Percentiles rank a stretch among this genome's conserved stretches.
These are phyloP conservation scores for Trichoderma brevicompactum DNA, from an alignment of 2,329 filamentous ascomycete genomes.

Conservation along the genomic window DNA sequence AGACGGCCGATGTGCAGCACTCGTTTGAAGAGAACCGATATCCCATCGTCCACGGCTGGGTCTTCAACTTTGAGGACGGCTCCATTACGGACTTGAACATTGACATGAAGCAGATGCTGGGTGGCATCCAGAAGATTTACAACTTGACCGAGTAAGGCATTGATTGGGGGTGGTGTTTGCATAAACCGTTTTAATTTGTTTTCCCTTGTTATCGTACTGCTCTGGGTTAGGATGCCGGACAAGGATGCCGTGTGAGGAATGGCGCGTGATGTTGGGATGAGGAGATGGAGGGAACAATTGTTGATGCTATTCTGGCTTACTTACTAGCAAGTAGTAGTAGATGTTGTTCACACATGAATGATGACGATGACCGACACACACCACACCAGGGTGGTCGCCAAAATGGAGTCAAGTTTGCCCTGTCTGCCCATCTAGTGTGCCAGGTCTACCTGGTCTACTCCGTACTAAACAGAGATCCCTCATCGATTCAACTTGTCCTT, in stretches of 20 bases:
- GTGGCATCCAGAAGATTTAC: conserved; percentile 67
- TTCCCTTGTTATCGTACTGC: not conserved
- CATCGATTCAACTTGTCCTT: not conserved
- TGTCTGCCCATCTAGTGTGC: not conserved
- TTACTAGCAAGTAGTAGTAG: not conserved
- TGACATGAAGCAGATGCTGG: conserved; percentile 61
- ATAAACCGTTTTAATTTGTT: not conserved
- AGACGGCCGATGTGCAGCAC: conserved; percentile 80
- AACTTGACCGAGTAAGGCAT: conserved; percentile 51
- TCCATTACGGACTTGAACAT: conserved; percentile 68
- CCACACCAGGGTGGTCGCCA: not conserved
- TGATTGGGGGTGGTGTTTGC: conserved; percentile 18
- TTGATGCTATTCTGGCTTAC: not conserved
- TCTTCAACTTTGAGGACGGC: conserved; percentile 71
- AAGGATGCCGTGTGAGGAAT: not conserved
- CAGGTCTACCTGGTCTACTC: not conserved
- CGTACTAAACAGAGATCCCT: not conserved
- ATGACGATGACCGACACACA: not conserved
- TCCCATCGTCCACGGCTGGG: conserved; percentile 74
- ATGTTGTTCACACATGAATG: not conserved
- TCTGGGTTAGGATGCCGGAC: not conserved
- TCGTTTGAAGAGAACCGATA: conserved; percentile 65
- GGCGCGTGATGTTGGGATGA: not conserved
- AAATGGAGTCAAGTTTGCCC: conserved; percentile 8
- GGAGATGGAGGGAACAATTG: not conserved